Evolutionary conservation across 148 eudicot species (phyloP).

Genomic region (Nepenthes gracilis): DNA sequence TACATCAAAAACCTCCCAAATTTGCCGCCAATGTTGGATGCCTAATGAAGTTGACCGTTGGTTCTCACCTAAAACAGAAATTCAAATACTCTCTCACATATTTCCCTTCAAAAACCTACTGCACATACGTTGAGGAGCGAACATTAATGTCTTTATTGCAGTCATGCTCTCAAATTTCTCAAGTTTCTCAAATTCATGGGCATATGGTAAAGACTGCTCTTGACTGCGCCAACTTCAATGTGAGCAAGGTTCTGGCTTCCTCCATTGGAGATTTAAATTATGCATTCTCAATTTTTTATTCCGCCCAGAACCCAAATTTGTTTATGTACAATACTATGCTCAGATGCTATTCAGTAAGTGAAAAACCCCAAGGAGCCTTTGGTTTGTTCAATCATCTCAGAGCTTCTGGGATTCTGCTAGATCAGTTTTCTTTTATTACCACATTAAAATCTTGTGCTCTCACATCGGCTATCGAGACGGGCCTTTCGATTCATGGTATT

Average conservation of each 20-base stretch:
- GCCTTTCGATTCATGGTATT: constrained; percentile 16
- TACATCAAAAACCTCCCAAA: too few relatives aligned
- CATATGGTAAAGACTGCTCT: constrained; percentile 20
- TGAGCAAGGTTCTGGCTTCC: constrained; percentile 34
- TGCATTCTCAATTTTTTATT: constrained; percentile 23
- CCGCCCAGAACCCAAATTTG: constrained; percentile 21
- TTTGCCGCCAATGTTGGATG: too few relatives aligned
- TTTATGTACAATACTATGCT: constrained; percentile 35
- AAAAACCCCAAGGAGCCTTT: constrained; percentile 16
- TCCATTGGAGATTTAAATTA: constrained; percentile 13
- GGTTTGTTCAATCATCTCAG: constrained; percentile 20
- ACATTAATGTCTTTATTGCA: constrained; percentile 15
- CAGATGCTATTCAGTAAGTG: constrained; percentile 22
- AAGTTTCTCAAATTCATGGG: constrained; percentile 26
- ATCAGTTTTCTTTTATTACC: constrained; percentile 21
- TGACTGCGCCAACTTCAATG: constrained; percentile 8
- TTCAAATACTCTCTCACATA: background rate
- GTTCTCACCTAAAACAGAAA: constrained; percentile 1
- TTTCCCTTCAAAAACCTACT: constrained; percentile 3
- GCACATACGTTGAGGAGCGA: constrained; percentile 7
- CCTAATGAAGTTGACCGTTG: constrained; percentile 9
- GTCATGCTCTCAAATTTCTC: constrained; percentile 14
- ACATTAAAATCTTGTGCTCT: constrained; percentile 21
- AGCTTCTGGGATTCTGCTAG: constrained; percentile 11
- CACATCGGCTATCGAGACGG: constrained; percentile 9